A percentile compares a stretch with the other conserved stretches of the same genome.
phyloP scores from a whole-genome alignment of 2,329 filamentous ascomycete genomes.

The Calycina herbarum region DNA sequence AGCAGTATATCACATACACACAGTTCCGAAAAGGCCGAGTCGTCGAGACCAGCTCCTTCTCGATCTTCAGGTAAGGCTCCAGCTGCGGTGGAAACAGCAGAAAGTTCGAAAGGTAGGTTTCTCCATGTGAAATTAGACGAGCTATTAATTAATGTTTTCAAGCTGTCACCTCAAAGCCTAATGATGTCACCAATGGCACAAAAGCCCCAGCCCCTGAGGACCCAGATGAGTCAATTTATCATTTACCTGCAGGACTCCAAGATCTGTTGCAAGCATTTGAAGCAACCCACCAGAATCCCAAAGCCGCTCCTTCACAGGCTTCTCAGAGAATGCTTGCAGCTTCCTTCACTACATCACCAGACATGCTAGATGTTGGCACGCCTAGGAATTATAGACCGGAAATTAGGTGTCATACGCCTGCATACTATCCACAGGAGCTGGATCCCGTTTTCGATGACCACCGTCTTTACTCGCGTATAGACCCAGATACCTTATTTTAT shows the following conservation, averaged over 20 bases:
- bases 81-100: constrained; percentile 43
- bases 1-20: constrained; percentile 47
- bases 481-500: constrained; percentile 96
- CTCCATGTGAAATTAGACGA: constrained; percentile 12
- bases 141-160: constrained; percentile 20
- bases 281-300: constrained; percentile 69
- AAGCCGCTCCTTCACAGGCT: constrained; percentile 53
- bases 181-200: constrained; percentile 54
- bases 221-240: constrained; percentile 82
- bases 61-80: constrained; percentile 34
- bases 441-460: constrained; percentile 89
- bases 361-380: constrained; percentile 74
- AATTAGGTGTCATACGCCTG: constrained; percentile 72
- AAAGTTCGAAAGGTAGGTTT: constrained; percentile 47
- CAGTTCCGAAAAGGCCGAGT: constrained; percentile 47
- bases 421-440: constrained; percentile 92
- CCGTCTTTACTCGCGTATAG: constrained; percentile 81
- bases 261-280: constrained; percentile 93
- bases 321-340: constrained; percentile 73
- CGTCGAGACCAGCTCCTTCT: constrained; percentile 28
- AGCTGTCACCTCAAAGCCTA: constrained; percentile 44
- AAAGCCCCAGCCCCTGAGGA: constrained; percentile 42
- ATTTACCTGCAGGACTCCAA: constrained; percentile 83
- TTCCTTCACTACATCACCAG: constrained; percentile 73
- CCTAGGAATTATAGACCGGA: constrained; percentile 84